Evolutionary conservation across 495 filamentous ascomycete species (phyloP).

Genomic region (Amphirosellinia nigrospora): DNA sequence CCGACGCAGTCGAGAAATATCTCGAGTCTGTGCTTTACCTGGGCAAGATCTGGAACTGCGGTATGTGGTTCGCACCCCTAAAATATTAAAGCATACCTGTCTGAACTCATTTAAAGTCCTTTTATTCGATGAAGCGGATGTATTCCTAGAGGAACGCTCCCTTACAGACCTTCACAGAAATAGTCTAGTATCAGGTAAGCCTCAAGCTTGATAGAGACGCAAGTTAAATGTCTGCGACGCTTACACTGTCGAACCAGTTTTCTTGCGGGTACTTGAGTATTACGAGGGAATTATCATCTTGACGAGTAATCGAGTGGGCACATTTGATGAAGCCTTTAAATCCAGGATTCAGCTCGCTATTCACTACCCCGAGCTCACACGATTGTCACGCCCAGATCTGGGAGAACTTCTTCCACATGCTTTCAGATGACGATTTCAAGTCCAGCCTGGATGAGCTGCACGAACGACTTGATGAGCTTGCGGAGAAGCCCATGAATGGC

Average conservation of each 20-base stretch:
- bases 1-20: conserved; percentile 49
- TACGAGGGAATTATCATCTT: conserved; percentile 52
- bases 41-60: conserved; percentile 49
- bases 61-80: conserved; percentile 38
- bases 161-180: conserved; percentile 52
- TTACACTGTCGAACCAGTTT: conserved; percentile 32
- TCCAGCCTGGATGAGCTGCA: conserved; percentile 33
- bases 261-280: conserved; percentile 57
- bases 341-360: conserved; percentile 50
- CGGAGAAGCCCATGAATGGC: conserved; percentile 43
- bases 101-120: no score
- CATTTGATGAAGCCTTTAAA: conserved; percentile 53
- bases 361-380: conserved; percentile 43
- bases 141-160: conserved; percentile 47
- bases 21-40: conserved; percentile 54
- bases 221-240: no score
- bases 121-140: conserved; percentile 27
- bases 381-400: conserved; percentile 46
- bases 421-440: conserved; percentile 29
- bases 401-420: conserved; percentile 39
- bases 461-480: neutral
- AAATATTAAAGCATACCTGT: conserved; percentile 44
- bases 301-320: conserved; percentile 48
- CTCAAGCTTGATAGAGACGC: neutral
- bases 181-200: conserved; percentile 49